Evolutionary conservation across 2,329 filamentous ascomycete species (phyloP), one percentile per base, ranked within the genome.

Genomic region (Teratosphaeria pseudoeucalypti): DNA sequence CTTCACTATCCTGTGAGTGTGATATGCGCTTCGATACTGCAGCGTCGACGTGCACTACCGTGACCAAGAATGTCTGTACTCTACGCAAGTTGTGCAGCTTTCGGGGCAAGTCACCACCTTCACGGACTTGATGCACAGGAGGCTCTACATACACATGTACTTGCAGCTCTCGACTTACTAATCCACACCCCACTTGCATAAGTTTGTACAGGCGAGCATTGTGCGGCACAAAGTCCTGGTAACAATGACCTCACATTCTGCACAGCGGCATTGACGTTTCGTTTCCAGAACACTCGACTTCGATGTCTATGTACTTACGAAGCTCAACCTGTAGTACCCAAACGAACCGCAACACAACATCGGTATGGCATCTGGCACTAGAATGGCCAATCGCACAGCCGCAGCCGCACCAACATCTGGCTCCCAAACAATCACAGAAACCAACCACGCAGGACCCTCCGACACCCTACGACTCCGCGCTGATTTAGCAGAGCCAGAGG

Each of bases 401-500:
- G 7, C 64, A 58, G 14, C 56, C 55, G 47, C 60, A 16, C 59
- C 58, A 29, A 70, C 65, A 6, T 64, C 63, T 16, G 71, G 71
- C 64, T 70, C 67, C 49, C 67, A 71, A 59, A 73, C 71, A 16
- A 64, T 72, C 54, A 62, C 67, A 29, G 62, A 65, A 54, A 56
- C 66, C 14, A 62, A 62, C 26, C 64, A 67, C 10, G 64, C 67
- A 26, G 60, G 60, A n/a, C 69, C 68, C 39, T 67, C 68, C 43
- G 67, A 61, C 16, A 73, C 72, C 10, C 67, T 74, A 6, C 71
- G 70, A 47, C 71, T 80, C 9, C 75, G 78, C 57, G 76, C 74
- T 55, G 64, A 65, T 19, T 23, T n/a, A 2, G 63, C 64, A 43
- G 71, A 73, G 58, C 70, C 74, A 0, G 66, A 70, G 16, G 71